phyloP scores from a whole-genome alignment of 345 rosid species.

The Syzygium oleosum region DNA sequence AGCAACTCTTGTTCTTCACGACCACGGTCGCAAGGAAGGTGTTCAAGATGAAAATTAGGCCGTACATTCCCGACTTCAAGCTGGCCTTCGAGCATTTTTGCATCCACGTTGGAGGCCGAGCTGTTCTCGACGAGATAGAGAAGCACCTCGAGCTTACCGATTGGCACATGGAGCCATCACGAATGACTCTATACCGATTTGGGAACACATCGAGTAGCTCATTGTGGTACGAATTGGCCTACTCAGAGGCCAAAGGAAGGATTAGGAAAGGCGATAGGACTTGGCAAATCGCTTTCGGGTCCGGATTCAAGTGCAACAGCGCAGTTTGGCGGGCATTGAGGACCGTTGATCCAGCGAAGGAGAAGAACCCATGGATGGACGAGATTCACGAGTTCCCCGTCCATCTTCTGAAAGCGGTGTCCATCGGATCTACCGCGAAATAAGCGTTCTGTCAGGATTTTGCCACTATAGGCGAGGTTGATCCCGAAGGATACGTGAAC shows the following conservation, averaged over 20 bases:
- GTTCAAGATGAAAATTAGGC: slow-evolving; percentile 36
- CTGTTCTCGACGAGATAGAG: slow-evolving; percentile 58
- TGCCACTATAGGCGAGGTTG: neutral
- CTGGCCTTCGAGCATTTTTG: slow-evolving; percentile 75
- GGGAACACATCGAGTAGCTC: slow-evolving; percentile 72
- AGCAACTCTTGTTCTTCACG: slow-evolving; percentile 36
- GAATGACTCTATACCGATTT: slow-evolving; percentile 65
- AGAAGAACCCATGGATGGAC: slow-evolving; percentile 52
- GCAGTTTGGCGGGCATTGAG: slow-evolving; percentile 45
- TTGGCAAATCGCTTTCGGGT: slow-evolving; percentile 75
- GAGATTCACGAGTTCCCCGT: slow-evolving; percentile 30
- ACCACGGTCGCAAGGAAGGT: slow-evolving; percentile 31
- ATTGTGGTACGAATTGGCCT: slow-evolving; percentile 66
- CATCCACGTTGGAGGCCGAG: slow-evolving; percentile 62
- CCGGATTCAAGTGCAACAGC: slow-evolving; percentile 74
- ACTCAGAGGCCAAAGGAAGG: slow-evolving; percentile 61
- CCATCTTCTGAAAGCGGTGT: slow-evolving; percentile 10
- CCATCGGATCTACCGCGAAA: neutral
- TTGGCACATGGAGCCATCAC: slow-evolving; percentile 78
- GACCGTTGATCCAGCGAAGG: slow-evolving; percentile 25
- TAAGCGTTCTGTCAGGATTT: neutral
- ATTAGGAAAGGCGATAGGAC: slow-evolving; percentile 45
- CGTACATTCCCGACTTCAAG: slow-evolving; percentile 56
- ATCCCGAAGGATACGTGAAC: neutral
- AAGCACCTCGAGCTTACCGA: slow-evolving; percentile 45